Evolutionary conservation across 495 filamentous ascomycete genomes (phyloP).

Genomic region (Rostrohypoxylon terebratum): DNA sequence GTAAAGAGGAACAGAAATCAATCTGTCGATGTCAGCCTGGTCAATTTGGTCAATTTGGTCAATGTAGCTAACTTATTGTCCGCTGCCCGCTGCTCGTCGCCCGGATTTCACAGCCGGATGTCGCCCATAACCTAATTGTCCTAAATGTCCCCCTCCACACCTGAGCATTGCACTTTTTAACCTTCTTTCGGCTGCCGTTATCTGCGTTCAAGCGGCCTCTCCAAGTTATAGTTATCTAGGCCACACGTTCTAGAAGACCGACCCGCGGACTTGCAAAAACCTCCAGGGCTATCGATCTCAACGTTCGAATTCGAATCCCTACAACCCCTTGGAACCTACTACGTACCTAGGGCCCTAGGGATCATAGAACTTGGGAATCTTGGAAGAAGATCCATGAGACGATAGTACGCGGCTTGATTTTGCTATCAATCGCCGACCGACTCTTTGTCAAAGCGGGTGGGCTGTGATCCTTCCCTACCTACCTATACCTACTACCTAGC

Average conservation of each 20-base stretch:
- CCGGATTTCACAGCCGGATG: slow-evolving; percentile 18
- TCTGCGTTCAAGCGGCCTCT: slow-evolving; percentile 6
- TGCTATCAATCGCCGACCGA: slow-evolving; percentile 11
- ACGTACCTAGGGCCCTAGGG: no score
- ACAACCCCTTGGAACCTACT: background rate
- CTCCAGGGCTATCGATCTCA: slow-evolving; percentile 27
- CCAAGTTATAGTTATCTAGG: background rate
- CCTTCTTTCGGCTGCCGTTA: slow-evolving; percentile 27
- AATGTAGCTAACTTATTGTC: slow-evolving; percentile 15
- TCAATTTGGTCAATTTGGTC: no score
- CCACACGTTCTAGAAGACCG: slow-evolving; percentile 9
- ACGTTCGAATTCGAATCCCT: slow-evolving; percentile 6
- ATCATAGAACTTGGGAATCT: background rate
- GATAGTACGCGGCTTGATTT: slow-evolving; percentile 6
- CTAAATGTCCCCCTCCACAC: slow-evolving; percentile 14
- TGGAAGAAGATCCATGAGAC: background rate
- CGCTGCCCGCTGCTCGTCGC: background rate
- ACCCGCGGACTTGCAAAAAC: slow-evolving; percentile 20
- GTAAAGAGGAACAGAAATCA: slow-evolving; percentile 11
- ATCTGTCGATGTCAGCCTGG: slow-evolving; percentile 7
- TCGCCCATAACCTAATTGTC: slow-evolving; percentile 37
- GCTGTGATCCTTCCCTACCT: slow-evolving; percentile 22
- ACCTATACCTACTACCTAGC: no score
- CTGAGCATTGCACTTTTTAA: slow-evolving; percentile 14
- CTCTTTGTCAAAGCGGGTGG: slow-evolving; percentile 18